Base-by-base conservation (phyloP, 495 filamentous ascomycete species). In the Bathelium albidoporum region DNA sequence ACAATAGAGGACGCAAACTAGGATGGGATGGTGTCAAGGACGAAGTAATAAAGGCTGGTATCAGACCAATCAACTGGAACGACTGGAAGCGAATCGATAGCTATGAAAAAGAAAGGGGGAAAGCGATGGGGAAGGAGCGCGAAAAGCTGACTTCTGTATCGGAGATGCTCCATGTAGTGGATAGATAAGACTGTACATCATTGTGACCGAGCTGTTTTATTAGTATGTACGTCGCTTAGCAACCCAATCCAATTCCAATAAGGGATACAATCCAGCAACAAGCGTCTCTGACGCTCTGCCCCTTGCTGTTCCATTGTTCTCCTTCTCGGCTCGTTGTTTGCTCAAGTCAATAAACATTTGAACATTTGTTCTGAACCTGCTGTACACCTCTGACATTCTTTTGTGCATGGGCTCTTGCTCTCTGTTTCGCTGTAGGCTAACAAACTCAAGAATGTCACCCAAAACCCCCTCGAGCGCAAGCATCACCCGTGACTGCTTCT, bases 61-160 rank as follows among this genome's bases (percentile, higher is more conserved):
- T 85, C 36, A 79, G 79, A 64, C 82, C 85, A 24, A 82, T 91
- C 53, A 83, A 75, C 55, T 98, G 95, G 94, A 69, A 79, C 32
- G 89, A 94, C 66, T 97, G 95, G 94, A 77, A 82, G 74, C 86
- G 74, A 68, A 96, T 98, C 64, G 93, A 98, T 74, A 76, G 74
- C 36, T 86, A 79, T 3, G 95, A 98, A 75, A 87, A 77, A 64
- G 77, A 82, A 62, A 79, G 80, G 29, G 94, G 93, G 5, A 71
- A 78, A 63, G 68, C 68, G 60, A 75, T 74, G 60, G 93, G 91
- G 12, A 97, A 95, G 75, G 78, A 81, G 66, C 85, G 94, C 64
- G 89, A 93, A 68, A 98, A 98, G 76, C 89, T 97, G 71, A 82
- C 78, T 16, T 83, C 78, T 64, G 82, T 87, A 36, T 76, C 78